These are phyloP conservation scores for Coemansia sp. DNA, from an alignment of 192 early-diverging fungal genomes.

Conservation along the genomic window DNA sequence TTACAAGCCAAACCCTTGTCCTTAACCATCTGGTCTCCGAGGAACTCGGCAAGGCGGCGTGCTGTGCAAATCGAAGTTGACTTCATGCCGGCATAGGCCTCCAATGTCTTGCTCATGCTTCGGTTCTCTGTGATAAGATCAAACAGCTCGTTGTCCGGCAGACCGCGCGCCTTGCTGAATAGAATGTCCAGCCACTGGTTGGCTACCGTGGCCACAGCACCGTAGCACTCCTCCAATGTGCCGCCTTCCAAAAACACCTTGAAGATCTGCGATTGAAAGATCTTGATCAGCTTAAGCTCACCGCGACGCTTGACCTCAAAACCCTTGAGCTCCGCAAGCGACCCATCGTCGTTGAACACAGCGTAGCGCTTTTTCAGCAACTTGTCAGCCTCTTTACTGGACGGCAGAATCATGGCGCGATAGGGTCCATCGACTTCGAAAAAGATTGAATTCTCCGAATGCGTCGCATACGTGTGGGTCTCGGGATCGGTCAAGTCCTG, in stretches of 20 bases:
- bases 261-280: constrained; percentile 95
- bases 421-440: constrained; percentile 99
- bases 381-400: constrained; percentile 94
- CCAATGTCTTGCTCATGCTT: constrained; percentile 91
- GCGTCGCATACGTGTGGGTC: constrained; percentile 60
- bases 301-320: constrained; percentile 99
- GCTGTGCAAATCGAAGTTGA: constrained; percentile 95
- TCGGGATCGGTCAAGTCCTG: constrained; percentile 66
- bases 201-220: constrained; percentile 80
- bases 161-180: constrained; percentile 73
- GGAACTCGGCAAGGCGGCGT: constrained; percentile 89
- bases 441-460: constrained; percentile 94
- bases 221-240: constrained; percentile 85
- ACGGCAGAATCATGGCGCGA: constrained; percentile 94
- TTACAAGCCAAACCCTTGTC: constrained; percentile 95
- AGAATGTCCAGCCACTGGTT: constrained; percentile 95
- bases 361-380: constrained; percentile 98
- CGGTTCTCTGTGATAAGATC: constrained; percentile 97
- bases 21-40: constrained; percentile 98
- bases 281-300: constrained; percentile 97
- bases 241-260: constrained; percentile 85
- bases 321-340: constrained; percentile 94
- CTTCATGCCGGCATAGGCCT: constrained; percentile 91
- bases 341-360: constrained; percentile 94
- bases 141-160: constrained; percentile 86